phyloP scores from a whole-genome alignment of 768 basidiomycete species.

The Lactifluus volemus region DNA sequence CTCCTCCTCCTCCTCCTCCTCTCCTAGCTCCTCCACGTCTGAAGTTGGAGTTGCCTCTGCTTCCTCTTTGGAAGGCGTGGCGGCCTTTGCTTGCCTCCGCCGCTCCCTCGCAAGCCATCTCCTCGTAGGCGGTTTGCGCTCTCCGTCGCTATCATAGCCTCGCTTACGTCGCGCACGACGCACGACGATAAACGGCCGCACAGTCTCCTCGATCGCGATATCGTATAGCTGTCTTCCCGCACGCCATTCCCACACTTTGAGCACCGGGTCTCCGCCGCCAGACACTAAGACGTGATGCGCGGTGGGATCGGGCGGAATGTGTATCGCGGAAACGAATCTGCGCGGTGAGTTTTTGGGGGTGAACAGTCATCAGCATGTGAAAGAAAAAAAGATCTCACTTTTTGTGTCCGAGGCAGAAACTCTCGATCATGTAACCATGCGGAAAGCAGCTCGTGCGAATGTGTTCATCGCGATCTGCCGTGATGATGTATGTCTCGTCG shows the following conservation, averaged over 20 bases:
- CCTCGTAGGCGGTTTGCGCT: conserved; percentile 17
- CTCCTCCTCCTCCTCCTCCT: not conserved
- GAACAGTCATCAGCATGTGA: not conserved
- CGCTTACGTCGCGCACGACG: conserved; percentile 27
- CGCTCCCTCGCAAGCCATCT: conserved; percentile 16
- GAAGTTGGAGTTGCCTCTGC: not conserved
- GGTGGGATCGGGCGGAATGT: conserved; percentile 45
- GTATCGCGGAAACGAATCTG: conserved; percentile 80
- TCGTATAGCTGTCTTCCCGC: conserved; percentile 45
- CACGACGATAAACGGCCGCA: conserved; percentile 34
- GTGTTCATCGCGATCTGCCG: conserved; percentile 93
- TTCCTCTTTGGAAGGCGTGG: not conserved
- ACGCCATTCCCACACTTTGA: conserved; percentile 80
- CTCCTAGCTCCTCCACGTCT: not conserved
- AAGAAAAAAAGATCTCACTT: conserved; percentile 43
- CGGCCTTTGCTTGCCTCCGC: conserved; percentile 18
- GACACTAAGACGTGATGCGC: conserved; percentile 47
- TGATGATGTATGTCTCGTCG: conserved; percentile 69
- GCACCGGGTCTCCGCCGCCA: conserved; percentile 74
- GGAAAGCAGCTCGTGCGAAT: conserved; percentile 89
- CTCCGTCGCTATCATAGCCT: conserved; percentile 19
- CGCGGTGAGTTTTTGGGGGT: not conserved
- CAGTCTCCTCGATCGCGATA: conserved; percentile 37
- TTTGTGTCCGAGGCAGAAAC: conserved; percentile 76
- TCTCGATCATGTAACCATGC: conserved; percentile 75